Evolutionary conservation across 1,139 yeast species (phyloP), one percentile per base, ranked within the genome.

Genomic region (Pneumocystis oryctolagi): DNA sequence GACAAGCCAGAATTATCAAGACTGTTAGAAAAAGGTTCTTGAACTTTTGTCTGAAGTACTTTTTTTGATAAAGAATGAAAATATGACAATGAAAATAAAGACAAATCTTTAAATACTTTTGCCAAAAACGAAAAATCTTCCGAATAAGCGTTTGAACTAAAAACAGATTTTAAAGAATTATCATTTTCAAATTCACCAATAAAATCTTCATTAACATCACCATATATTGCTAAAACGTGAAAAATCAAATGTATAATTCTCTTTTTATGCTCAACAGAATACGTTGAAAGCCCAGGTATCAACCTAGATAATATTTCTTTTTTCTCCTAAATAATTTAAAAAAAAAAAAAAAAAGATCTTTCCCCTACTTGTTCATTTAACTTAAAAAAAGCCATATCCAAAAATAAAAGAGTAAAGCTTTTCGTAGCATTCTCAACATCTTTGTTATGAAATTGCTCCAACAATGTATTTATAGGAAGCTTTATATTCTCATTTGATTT

Each of bases 401-500:
- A 61, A 59, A 65, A 67, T 59, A 62, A 58, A 37, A 67, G 55
- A 40, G 66, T 64, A 53, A 64, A 65, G 18, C 57, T 62, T 12
- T 66, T 61, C 53, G 62, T 42, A 34, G 63, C 18, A 2, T 63
- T 59, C n/a, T 60, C 55, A 20, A 80, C 71, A 39, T 77, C 77
- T 0, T 89, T 88, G 5, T 67, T 64, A 67, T 81, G 79, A 9
- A 84, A 86, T 71, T 89, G 96, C 1, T 77, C 73, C 35, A 89
- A 67, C 59, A 89, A 76, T 34, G 83, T 79, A 39, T 76, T 76
- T 0, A 83, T 79, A 0, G 97, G 96, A 35, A 89, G 71, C 66
- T 78, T 76, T 25, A 87, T 76, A 1, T n/a, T 39, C 2, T 25
- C 35, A 39, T 32, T 66, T n/a, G 89, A 80, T 61, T 81, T 79